phyloP scores from a whole-genome alignment of 148 eudicot genomes.

The Nepenthes mirabilis region DNA sequence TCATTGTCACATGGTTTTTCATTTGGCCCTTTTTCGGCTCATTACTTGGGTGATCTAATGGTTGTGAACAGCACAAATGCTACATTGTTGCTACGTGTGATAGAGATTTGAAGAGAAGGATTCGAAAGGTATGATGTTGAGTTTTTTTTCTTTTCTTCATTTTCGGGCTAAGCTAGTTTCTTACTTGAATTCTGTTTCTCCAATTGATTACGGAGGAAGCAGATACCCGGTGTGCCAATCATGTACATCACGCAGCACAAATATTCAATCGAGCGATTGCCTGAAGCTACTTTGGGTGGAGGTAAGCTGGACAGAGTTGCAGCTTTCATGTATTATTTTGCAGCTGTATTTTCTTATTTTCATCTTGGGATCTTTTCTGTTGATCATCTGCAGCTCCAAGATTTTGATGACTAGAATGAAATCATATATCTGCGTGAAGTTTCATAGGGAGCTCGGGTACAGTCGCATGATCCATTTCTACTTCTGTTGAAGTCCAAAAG shows the following conservation, averaged over 20 bases:
- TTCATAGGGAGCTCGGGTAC: too few species aligned
- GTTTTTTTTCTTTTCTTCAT: background rate
- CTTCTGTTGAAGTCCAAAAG: too few species aligned
- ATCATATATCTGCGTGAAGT: background rate
- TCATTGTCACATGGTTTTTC: too few species aligned
- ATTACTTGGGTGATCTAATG: background rate
- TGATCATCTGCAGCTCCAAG: constrained; percentile 63
- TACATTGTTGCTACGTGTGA: constrained; percentile 97
- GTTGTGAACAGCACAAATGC: constrained; percentile 69
- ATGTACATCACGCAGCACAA: constrained; percentile 90
- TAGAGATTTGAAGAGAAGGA: constrained; percentile 94
- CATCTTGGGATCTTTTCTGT: background rate
- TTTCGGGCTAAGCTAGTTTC: background rate
- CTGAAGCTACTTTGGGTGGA: constrained; percentile 98
- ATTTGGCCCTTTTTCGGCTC: too few species aligned
- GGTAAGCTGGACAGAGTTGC: constrained; percentile 27
- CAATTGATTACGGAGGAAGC: constrained; percentile 5
- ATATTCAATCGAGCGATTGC: constrained; percentile 91
- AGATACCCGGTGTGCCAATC: constrained; percentile 98
- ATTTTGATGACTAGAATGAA: constrained; percentile 16
- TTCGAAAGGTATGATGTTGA: constrained; percentile 56
- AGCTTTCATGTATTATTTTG: background rate
- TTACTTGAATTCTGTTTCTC: background rate
- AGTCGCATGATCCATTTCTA: too few species aligned
- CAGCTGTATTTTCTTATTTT: background rate